Percentiles rank a stretch among this genome's conserved stretches.
Conservation (phyloP, 2,329 filamentous ascomycete species). For the Grosmannia clavigera region DNA sequence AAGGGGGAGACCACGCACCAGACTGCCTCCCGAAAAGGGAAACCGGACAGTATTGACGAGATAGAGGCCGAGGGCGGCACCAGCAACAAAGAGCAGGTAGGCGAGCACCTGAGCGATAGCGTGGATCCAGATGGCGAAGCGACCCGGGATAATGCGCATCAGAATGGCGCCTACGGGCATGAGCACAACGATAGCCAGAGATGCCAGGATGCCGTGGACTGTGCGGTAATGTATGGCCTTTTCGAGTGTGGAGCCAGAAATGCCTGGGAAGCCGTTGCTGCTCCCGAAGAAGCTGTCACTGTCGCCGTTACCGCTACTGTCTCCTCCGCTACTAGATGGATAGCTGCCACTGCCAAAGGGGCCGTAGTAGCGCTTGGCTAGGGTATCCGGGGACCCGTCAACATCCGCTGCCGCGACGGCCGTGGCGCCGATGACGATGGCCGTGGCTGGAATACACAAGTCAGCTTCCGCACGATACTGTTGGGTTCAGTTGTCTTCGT, state of each 20-base stretch:
- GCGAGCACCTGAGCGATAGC: conserved; percentile 25
- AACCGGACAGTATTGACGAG: conserved; percentile 22
- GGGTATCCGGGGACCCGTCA: too few relatives aligned
- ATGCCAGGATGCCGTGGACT: conserved; percentile 28
- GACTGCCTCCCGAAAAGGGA: conserved; percentile 16
- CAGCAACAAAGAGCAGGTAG: conserved; percentile 24
- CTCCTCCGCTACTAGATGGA: not conserved
- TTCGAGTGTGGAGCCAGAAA: conserved; percentile 18
- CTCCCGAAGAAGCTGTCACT: not conserved
- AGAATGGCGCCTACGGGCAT: conserved; percentile 32
- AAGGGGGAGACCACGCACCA: conserved; percentile 18
- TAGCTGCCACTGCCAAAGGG: not conserved
- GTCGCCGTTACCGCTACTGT: not conserved
- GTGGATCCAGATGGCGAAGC: conserved; percentile 25
- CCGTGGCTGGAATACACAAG: too few relatives aligned
- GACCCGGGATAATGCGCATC: conserved; percentile 25
- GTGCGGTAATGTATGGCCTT: conserved; percentile 20
- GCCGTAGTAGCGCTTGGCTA: conserved; percentile 1
- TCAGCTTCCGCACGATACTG: too few relatives aligned
- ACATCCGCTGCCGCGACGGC: too few relatives aligned
- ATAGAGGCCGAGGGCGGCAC: conserved; percentile 29
- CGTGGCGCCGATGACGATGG: too few relatives aligned
- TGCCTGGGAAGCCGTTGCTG: conserved; percentile 4
- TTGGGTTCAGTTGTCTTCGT: too few relatives aligned
- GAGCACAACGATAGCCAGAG: conserved; percentile 27